A percentile compares a stretch with the other conserved stretches of the same genome.
These are phyloP conservation scores for Elsinoe batatas DNA, from an alignment of 2,329 filamentous ascomycete genomes.

Conservation along the genomic window DNA sequence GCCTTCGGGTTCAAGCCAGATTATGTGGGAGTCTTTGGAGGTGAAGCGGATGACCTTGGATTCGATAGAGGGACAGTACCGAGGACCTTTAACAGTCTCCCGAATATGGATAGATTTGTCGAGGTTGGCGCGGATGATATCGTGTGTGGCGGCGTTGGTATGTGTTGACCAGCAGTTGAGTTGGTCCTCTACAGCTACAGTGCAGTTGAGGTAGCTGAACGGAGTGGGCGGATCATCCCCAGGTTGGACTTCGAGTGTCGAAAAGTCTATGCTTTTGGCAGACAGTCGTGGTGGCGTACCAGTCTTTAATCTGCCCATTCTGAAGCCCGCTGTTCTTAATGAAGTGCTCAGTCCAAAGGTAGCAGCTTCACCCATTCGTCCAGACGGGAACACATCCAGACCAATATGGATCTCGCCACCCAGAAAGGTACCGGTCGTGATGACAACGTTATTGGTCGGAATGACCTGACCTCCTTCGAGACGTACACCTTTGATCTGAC, in stretches of 20 bases:
- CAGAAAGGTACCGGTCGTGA: slow-evolving; percentile 92
- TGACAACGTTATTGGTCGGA: slow-evolving; percentile 70
- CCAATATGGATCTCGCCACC: slow-evolving; percentile 94
- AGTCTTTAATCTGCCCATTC: slow-evolving; percentile 84
- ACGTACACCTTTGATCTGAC: slow-evolving; percentile 72
- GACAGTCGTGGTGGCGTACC: slow-evolving; percentile 87
- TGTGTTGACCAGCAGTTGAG: slow-evolving; percentile 78
- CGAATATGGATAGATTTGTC: slow-evolving; percentile 94
- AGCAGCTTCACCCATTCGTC: slow-evolving; percentile 86
- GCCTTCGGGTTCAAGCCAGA: slow-evolving; percentile 96
- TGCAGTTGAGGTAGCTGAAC: slow-evolving; percentile 81
- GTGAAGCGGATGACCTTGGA: slow-evolving; percentile 85
- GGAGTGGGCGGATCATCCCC: slow-evolving; percentile 81
- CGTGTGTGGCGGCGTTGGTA: slow-evolving; percentile 74
- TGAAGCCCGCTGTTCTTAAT: slow-evolving; percentile 76
- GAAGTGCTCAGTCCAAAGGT: slow-evolving; percentile 90
- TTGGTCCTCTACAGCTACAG: slow-evolving; percentile 70
- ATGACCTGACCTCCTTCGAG: slow-evolving; percentile 82
- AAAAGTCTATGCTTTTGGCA: slow-evolving; percentile 70
- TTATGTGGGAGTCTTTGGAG: slow-evolving; percentile 70
- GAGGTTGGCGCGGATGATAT: slow-evolving; percentile 78
- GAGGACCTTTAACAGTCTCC: slow-evolving; percentile 84
- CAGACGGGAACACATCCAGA: slow-evolving; percentile 71
- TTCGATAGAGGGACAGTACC: slow-evolving; percentile 92
- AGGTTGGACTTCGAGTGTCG: slow-evolving; percentile 57